These are phyloP conservation scores for Trichodelitschia bisporula DNA, from an alignment of 495 filamentous ascomycete species.

Conservation along the genomic window DNA sequence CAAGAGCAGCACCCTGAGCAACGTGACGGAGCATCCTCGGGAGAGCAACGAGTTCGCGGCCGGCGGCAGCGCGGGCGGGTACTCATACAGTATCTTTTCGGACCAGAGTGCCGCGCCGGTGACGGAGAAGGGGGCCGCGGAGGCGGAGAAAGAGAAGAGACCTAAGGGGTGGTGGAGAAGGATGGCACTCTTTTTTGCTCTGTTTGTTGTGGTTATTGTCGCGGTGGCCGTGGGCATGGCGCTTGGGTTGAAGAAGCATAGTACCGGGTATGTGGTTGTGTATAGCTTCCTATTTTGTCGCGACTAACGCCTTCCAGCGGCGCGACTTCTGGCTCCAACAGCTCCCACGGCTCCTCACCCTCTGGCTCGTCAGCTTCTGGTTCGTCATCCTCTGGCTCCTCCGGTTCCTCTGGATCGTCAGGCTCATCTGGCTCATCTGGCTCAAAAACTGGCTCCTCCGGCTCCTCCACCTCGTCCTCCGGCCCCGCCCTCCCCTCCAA, in stretches of 20 bases:
- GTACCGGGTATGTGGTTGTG: no score
- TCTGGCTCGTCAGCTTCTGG: slow-evolving; percentile 1
- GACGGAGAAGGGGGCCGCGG: slow-evolving; percentile 4
- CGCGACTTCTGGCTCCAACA: neutral
- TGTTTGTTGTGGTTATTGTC: slow-evolving; percentile 5
- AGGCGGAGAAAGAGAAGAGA: slow-evolving; percentile 9
- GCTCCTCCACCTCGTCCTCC: no score
- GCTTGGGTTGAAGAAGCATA: slow-evolving; percentile 4
- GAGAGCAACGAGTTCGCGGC: slow-evolving; percentile 6
- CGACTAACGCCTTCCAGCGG: neutral
- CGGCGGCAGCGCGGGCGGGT: neutral
- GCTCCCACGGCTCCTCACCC: neutral
- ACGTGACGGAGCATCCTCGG: slow-evolving; percentile 5
- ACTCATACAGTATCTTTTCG: slow-evolving; percentile 8
- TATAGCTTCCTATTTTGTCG: neutral
- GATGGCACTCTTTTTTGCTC: slow-evolving; percentile 4
- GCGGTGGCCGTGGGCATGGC: slow-evolving; percentile 7
- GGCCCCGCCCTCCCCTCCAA: no score
- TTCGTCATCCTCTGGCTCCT: slow-evolving; percentile 4
- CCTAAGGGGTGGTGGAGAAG: slow-evolving; percentile 13
- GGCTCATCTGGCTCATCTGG: no score
- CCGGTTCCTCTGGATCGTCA: no score
- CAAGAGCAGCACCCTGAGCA: slow-evolving; percentile 2
- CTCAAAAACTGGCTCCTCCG: no score
- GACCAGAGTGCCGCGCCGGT: slow-evolving; percentile 3